A percentile compares a stretch with the other conserved stretches of the same genome.
phyloP scores from a whole-genome alignment of 2,329 filamentous ascomycete genomes.

The Diaporthe helianthi region DNA sequence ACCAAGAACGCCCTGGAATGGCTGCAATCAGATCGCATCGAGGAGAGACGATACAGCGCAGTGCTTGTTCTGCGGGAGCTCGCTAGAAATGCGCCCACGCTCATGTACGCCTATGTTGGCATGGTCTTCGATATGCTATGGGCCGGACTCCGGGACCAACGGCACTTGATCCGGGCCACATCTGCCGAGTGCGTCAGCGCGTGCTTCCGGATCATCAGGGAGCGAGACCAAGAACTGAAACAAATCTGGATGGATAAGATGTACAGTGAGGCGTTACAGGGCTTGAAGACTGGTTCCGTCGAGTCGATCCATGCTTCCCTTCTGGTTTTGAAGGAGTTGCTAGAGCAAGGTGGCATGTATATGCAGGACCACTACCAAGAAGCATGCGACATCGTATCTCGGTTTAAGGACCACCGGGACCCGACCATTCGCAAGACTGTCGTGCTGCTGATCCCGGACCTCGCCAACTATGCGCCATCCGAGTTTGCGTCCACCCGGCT shows the following conservation, averaged over 20 bases:
- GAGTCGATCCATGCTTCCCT: constrained; percentile 95
- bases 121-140: constrained; percentile 96
- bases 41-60: constrained; percentile 91
- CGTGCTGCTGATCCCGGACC: constrained; percentile 87
- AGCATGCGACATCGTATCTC: constrained; percentile 89
- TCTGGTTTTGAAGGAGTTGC: constrained; percentile 88
- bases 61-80: constrained; percentile 91
- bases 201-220: constrained; percentile 94
- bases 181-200: constrained; percentile 93
- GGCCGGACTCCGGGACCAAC: constrained; percentile 88
- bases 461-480: constrained; percentile 89
- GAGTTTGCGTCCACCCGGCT: constrained; percentile 89
- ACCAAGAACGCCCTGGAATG: constrained; percentile 96
- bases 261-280: constrained; percentile 82
- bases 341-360: constrained; percentile 97
- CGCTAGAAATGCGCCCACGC: constrained; percentile 88
- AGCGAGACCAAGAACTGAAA: constrained; percentile 88
- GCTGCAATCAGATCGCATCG: constrained; percentile 92
- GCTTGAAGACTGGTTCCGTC: constrained; percentile 79
- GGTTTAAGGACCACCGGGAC: constrained; percentile 92
- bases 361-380: constrained; percentile 96
- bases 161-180: constrained; percentile 89
- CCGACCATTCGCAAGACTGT: constrained; percentile 87
- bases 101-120: constrained; percentile 95
- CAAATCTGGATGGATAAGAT: constrained; percentile 90